Evolutionary conservation across 176 grass and related monocot species (phyloP).

Genomic region (Aegilops longissima): DNA sequence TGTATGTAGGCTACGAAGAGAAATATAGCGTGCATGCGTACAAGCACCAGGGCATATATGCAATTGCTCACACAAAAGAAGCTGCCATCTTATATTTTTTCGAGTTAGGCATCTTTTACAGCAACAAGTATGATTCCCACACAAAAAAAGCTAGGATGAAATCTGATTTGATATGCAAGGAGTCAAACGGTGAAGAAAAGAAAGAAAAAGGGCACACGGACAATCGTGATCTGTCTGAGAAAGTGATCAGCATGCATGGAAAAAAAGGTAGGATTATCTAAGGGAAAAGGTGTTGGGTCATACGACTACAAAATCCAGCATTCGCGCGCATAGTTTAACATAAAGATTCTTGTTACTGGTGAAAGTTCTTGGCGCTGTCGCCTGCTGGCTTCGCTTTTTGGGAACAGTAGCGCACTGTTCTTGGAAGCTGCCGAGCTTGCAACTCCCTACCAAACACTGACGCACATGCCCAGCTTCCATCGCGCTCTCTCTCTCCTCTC

Average conservation of each 20-base stretch:
- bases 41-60: background rate
- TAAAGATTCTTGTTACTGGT: background rate
- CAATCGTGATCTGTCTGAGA: background rate
- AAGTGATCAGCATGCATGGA: background rate
- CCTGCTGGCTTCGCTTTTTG: constrained; percentile 6
- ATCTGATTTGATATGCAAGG: background rate
- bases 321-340: constrained; percentile 6
- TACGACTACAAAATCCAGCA: constrained; percentile 6
- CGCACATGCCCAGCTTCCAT: background rate
- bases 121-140: no score
- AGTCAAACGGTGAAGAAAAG: background rate
- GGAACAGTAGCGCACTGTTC: constrained; percentile 37
- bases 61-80: background rate
- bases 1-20: background rate
- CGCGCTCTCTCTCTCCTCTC: background rate
- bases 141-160: no score
- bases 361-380: constrained; percentile 19
- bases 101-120: background rate
- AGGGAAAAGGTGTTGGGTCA: constrained; percentile 3
- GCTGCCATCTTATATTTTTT: background rate
- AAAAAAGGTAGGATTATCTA: background rate
- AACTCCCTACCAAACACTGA: constrained; percentile 17
- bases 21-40: background rate
- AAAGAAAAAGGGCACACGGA: background rate
- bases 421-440: constrained; percentile 45